Conservation (phyloP, 208 protist species). For the Acanthamoeba castellanii region DNA sequence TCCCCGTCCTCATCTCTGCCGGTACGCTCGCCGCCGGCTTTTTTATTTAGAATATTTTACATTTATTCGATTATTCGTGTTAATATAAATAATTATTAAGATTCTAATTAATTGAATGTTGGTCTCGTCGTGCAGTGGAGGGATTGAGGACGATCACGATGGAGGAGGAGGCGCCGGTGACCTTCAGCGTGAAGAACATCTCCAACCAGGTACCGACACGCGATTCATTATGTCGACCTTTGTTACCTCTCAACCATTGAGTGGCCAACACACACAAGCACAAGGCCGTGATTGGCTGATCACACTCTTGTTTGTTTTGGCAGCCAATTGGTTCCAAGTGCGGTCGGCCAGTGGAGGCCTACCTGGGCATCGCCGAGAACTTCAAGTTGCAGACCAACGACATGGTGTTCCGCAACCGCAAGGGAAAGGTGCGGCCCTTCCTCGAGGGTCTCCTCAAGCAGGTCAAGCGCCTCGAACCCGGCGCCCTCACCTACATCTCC, state of each 20-base stretch:
- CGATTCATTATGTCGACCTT: neutral
- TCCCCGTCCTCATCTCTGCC: constrained; percentile 55
- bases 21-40: neutral
- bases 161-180: constrained; percentile 43
- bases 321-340: neutral
- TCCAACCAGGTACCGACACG: neutral
- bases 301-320: neutral
- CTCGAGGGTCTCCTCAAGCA: constrained; percentile 31
- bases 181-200: constrained; percentile 57
- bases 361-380: constrained; percentile 16
- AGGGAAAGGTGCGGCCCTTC: neutral
- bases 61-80: neutral
- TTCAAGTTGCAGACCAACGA: neutral
- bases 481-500: constrained; percentile 12
- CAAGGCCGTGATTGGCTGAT: too few species aligned
- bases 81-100: neutral
- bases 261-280: neutral
- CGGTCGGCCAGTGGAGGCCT: neutral
- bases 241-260: neutral
- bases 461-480: constrained; percentile 12
- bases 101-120: neutral
- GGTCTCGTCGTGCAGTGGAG: neutral
- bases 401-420: constrained; percentile 15
- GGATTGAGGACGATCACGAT: neutral
- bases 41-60: neutral